Conservation (phyloP, 2,329 filamentous ascomycete species). For the Phaeosphaeria sp. region DNA sequence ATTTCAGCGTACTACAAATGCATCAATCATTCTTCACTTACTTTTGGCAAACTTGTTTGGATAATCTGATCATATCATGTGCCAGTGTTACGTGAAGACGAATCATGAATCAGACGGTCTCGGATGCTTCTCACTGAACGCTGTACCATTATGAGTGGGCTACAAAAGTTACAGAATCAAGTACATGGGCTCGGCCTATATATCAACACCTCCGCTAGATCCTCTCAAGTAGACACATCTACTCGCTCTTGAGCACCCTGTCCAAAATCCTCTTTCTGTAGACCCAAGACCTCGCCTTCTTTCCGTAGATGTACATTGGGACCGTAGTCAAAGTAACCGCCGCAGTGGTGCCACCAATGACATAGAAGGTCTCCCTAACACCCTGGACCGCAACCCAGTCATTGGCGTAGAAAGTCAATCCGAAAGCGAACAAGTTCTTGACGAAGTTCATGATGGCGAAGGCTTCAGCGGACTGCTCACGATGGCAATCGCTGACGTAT, state of each 20-base stretch:
- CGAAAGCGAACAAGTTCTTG: slow-evolving; percentile 36
- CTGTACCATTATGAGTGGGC: background rate
- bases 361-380: slow-evolving; percentile 25
- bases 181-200: too few relatives aligned
- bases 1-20: background rate
- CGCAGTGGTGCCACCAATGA: slow-evolving; percentile 28
- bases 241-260: slow-evolving; percentile 18
- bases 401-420: slow-evolving; percentile 30
- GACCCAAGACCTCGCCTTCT: slow-evolving; percentile 43
- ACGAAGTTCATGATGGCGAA: slow-evolving; percentile 37
- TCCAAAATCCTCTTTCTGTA: slow-evolving; percentile 28
- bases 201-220: background rate
- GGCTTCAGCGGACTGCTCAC: slow-evolving; percentile 30
- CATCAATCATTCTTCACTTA: background rate
- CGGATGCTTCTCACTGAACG: background rate
- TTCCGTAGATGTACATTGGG: slow-evolving; percentile 36
- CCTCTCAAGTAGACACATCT: background rate
- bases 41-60: background rate
- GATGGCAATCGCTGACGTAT: slow-evolving; percentile 33
- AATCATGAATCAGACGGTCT: background rate
- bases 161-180: too few relatives aligned
- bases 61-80: background rate
- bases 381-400: slow-evolving; percentile 30
- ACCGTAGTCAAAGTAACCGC: slow-evolving; percentile 30
- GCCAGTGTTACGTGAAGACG: too few relatives aligned